A percentile compares a stretch with the other conserved stretches of the same genome.
These are phyloP conservation scores for Pistacia atlantica DNA, from an alignment of 345 rosid genomes.

Conservation along the genomic window DNA sequence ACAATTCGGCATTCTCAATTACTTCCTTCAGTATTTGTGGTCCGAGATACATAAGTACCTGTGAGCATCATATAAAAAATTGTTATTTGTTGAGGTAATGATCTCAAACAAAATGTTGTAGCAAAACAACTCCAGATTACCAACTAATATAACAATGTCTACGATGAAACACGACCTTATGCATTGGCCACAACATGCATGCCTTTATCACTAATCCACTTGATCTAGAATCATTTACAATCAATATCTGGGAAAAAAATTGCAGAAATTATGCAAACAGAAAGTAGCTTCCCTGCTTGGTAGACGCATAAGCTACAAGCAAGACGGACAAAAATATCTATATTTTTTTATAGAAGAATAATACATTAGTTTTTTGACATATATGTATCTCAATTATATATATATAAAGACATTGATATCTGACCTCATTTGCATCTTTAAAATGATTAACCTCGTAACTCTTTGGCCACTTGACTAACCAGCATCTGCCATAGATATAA, in stretches of 20 bases:
- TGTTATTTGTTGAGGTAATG: not conserved
- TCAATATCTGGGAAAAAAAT: not conserved
- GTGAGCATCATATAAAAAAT: slow-evolving; percentile 14
- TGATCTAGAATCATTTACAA: not conserved
- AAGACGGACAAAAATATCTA: not conserved
- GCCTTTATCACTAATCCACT: not conserved
- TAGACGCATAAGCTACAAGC: not conserved
- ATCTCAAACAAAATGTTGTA: not conserved
- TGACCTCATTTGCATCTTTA: slow-evolving; percentile 98
- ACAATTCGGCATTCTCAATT: slow-evolving; percentile 76
- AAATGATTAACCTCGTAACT: slow-evolving; percentile 48
- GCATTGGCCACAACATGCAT: too few species aligned
- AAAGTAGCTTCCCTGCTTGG: not conserved
- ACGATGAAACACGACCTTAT: not conserved
- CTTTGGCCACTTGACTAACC: slow-evolving; percentile 96
- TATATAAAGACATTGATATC: slow-evolving; percentile 18
- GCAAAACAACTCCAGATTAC: not conserved
- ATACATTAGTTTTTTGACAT: too few species aligned
- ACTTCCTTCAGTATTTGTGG: slow-evolving; percentile 65
- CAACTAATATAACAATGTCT: not conserved
- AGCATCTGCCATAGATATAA: slow-evolving; percentile 56
- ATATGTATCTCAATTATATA: too few species aligned
- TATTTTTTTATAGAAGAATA: not conserved
- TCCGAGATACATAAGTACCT: slow-evolving; percentile 91
- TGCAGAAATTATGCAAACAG: not conserved